phyloP scores from a whole-genome alignment of 208 protist species.

The Novymonas esmeraldas region DNA sequence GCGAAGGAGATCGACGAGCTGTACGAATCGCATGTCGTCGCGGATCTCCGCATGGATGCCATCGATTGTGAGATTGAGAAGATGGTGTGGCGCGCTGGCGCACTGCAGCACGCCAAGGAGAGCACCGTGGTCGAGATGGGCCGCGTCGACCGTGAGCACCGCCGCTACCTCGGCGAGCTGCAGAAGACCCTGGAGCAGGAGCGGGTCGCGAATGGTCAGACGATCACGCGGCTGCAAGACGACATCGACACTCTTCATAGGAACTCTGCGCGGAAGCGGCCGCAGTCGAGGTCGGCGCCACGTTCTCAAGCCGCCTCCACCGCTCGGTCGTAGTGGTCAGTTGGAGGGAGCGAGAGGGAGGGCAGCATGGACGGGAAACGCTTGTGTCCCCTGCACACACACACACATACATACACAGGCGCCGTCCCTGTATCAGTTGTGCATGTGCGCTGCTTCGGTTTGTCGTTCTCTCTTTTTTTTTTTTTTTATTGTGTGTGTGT shows the following conservation, averaged over 20 bases:
- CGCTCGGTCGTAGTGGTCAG: background rate
- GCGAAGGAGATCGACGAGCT: slow-evolving; percentile 63
- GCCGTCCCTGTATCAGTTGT: slow-evolving; percentile 3
- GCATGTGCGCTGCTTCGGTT: background rate
- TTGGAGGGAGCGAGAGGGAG: background rate
- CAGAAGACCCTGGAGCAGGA: slow-evolving; percentile 56
- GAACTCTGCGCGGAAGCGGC: slow-evolving; percentile 7
- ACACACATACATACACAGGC: no score
- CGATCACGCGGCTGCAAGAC: slow-evolving; percentile 46
- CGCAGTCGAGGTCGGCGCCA: background rate
- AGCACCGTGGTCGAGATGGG: slow-evolving; percentile 56
- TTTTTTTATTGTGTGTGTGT: slow-evolving; percentile 13
- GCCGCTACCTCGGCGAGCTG: slow-evolving; percentile 47
- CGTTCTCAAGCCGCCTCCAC: background rate
- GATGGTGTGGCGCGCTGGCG: slow-evolving; percentile 50
- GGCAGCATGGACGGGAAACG: background rate
- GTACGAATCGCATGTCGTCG: slow-evolving; percentile 52
- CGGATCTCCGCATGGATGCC: slow-evolving; percentile 42
- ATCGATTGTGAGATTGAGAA: slow-evolving; percentile 70
- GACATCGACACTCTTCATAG: slow-evolving; percentile 44
- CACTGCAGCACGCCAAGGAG: slow-evolving; percentile 56
- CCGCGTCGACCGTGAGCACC: slow-evolving; percentile 60
- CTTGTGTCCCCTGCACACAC: no score
- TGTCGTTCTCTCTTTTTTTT: background rate
- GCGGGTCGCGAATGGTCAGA: slow-evolving; percentile 46